Evolutionary conservation across 2,329 filamentous ascomycete species (phyloP).

Genomic region (Aspergillus phoenicis): DNA sequence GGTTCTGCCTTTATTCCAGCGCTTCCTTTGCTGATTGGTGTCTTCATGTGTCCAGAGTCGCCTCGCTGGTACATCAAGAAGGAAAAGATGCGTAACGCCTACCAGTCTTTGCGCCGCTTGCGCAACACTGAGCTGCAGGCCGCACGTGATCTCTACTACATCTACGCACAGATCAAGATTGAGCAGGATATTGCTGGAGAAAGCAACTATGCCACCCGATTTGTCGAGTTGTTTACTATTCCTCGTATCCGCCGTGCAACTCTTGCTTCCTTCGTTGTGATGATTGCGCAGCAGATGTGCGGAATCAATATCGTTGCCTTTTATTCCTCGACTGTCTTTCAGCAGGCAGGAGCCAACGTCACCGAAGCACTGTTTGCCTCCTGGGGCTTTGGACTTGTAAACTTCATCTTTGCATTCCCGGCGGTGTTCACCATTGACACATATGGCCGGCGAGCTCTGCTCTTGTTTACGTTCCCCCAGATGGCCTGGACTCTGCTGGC

Average conservation of each 20-base stretch:
- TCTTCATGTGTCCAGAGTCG: constrained; percentile 66
- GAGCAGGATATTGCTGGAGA: constrained; percentile 47
- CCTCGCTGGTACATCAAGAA: constrained; percentile 71
- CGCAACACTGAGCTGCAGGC: constrained; percentile 63
- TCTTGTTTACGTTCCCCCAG: constrained; percentile 67
- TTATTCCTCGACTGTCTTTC: constrained; percentile 65
- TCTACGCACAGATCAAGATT: constrained; percentile 55
- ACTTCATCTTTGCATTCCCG: constrained; percentile 67
- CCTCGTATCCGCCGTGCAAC: constrained; percentile 62
- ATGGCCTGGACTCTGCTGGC: constrained; percentile 69
- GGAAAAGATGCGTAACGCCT: constrained; percentile 62
- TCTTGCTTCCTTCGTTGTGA: constrained; percentile 74
- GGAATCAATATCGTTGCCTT: constrained; percentile 76
- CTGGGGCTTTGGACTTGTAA: constrained; percentile 66
- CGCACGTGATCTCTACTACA: constrained; percentile 65
- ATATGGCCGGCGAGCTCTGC: constrained; percentile 63
- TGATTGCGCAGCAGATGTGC: constrained; percentile 76
- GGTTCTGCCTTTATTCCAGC: constrained; percentile 68
- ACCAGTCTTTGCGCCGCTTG: constrained; percentile 59
- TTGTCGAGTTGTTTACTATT: constrained; percentile 55
- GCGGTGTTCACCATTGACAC: constrained; percentile 69
- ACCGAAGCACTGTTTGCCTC: constrained; percentile 64
- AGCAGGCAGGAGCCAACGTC: constrained; percentile 57
- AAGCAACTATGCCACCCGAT: constrained; percentile 63
- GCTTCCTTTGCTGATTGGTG: constrained; percentile 59